Percentiles rank a stretch among this genome's conserved stretches.
Conservation (phyloP, 345 rosid genomes). For the Syzygium grande region DNA sequence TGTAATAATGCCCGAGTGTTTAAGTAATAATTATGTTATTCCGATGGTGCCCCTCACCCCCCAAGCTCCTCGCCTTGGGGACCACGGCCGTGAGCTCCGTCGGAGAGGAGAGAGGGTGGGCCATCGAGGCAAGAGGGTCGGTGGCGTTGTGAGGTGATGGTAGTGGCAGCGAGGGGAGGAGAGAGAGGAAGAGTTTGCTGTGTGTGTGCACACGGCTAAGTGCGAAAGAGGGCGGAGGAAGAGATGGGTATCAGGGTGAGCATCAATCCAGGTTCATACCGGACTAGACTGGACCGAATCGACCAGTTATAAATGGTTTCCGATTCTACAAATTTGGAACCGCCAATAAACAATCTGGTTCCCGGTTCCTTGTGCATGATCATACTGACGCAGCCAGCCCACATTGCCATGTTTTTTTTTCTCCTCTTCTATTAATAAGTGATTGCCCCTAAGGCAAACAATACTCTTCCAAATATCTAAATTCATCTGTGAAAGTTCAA, state of each 20-base stretch:
- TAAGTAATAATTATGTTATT: background rate
- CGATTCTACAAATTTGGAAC: background rate
- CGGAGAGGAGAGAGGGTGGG: background rate
- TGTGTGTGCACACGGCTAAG: background rate
- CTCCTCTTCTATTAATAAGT: too few relatives aligned
- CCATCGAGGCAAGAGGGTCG: background rate
- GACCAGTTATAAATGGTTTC: background rate
- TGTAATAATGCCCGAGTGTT: background rate
- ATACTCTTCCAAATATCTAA: too few relatives aligned
- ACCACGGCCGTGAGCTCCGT: background rate
- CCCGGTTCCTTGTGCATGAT: background rate
- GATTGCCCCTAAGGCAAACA: too few relatives aligned
- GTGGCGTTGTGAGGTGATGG: background rate
- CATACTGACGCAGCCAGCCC: accelerated
- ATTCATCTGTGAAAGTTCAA: too few relatives aligned
- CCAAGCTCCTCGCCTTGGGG: background rate
- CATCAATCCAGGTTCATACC: background rate
- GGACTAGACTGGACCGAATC: background rate
- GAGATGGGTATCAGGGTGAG: background rate
- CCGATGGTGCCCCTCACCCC: background rate
- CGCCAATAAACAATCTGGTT: accelerated
- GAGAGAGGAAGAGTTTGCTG: background rate
- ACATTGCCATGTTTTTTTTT: background rate
- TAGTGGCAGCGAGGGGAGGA: background rate
- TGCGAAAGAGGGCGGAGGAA: background rate